phyloP scores from a whole-genome alignment of 768 basidiomycete genomes.

The Leccinum variicolor region DNA sequence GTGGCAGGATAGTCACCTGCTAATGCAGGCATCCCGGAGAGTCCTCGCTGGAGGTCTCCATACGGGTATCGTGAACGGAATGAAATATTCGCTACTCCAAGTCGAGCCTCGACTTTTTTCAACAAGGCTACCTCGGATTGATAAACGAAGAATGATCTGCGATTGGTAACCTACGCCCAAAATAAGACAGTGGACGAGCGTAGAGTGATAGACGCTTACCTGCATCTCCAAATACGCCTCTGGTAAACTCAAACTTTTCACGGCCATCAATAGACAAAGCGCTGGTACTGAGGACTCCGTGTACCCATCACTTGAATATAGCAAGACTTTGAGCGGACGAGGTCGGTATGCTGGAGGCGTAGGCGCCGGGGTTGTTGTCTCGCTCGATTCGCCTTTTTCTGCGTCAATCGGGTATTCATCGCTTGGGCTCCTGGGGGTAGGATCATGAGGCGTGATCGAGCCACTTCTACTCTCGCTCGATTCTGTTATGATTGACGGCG shows the following conservation, averaged over 20 bases:
- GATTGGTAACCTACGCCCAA: constrained; percentile 48
- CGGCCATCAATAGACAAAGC: constrained; percentile 81
- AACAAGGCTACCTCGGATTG: constrained; percentile 65
- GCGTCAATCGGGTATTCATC: constrained; percentile 25
- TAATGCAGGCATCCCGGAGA: constrained; percentile 1
- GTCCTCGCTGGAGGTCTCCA: constrained; percentile 22
- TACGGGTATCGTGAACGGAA: constrained; percentile 23
- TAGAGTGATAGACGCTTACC: constrained; percentile 16
- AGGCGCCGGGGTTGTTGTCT: constrained; percentile 3
- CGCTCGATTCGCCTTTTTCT: constrained; percentile 14
- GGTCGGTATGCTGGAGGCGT: constrained; percentile 37
- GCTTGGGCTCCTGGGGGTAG: background rate
- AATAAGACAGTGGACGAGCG: constrained; percentile 1
- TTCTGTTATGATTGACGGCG: constrained; percentile 19
- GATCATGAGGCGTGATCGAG: constrained; percentile 14
- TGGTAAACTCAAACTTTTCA: constrained; percentile 63
- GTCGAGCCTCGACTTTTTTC: constrained; percentile 59
- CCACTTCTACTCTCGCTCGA: constrained; percentile 15
- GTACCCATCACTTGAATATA: constrained; percentile 87
- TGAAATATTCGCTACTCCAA: constrained; percentile 28
- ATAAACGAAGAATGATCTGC: constrained; percentile 91
- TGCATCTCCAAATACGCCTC: constrained; percentile 94
- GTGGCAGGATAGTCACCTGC: constrained; percentile 6
- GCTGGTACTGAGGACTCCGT: constrained; percentile 91
- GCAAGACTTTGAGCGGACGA: constrained; percentile 67